A percentile compares a stretch with the other conserved stretches of the same genome.
phyloP scores from a whole-genome alignment of 2,329 filamentous ascomycete species.

The Trichoderma semiorbis region DNA sequence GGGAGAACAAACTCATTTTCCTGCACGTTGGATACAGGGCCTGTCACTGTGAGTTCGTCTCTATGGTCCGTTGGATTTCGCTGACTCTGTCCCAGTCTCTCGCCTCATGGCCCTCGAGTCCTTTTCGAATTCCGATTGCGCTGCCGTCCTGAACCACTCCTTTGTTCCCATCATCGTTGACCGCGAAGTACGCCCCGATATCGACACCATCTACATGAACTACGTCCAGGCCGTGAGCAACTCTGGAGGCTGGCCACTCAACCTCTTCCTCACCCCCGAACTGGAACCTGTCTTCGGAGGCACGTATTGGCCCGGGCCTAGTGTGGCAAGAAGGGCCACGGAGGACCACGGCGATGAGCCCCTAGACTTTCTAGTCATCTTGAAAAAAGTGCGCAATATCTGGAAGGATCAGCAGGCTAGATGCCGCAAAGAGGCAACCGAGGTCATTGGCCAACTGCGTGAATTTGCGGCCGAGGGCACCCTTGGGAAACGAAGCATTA shows the following conservation, averaged over 20 bases:
- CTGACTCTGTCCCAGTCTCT: constrained; percentile 54
- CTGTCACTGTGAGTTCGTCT: constrained; percentile 75
- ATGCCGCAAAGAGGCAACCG: constrained; percentile 77
- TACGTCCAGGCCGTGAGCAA: constrained; percentile 93
- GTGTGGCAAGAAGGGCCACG: constrained; percentile 41
- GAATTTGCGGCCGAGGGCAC: constrained; percentile 89
- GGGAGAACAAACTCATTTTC: constrained; percentile 84
- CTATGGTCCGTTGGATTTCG: background rate
- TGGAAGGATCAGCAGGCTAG: constrained; percentile 84
- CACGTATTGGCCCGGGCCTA: constrained; percentile 89
- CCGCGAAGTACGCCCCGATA: constrained; percentile 87
- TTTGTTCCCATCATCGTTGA: constrained; percentile 94
- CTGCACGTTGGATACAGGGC: constrained; percentile 93
- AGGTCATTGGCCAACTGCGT: constrained; percentile 74
- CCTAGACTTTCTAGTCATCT: constrained; percentile 77
- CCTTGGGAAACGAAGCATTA: constrained; percentile 45
- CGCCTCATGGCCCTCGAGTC: constrained; percentile 92
- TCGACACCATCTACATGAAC: constrained; percentile 97
- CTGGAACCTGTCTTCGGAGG: constrained; percentile 93
- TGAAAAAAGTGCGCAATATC: constrained; percentile 69
- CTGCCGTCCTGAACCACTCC: constrained; percentile 74
- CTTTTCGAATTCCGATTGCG: constrained; percentile 79
- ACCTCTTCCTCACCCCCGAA: constrained; percentile 93
- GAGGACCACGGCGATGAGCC: constrained; percentile 52
- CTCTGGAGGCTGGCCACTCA: constrained; percentile 88